Evolutionary conservation across 2,329 filamentous ascomycete genomes (phyloP).

Genomic region (Neopestalotiopsis clavispora): DNA sequence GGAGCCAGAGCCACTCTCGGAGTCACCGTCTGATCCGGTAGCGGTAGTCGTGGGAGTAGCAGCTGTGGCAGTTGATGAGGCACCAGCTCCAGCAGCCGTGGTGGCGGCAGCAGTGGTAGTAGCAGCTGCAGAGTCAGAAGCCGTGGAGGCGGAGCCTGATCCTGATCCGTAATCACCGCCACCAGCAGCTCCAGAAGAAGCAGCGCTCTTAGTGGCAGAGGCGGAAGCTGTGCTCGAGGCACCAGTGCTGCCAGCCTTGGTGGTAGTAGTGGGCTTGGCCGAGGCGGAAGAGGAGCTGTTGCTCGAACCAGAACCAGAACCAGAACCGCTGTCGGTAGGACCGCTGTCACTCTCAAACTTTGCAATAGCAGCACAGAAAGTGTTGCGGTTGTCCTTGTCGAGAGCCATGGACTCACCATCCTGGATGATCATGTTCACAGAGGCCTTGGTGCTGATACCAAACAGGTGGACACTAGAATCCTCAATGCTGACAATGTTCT

Average conservation of each 20-base stretch:
- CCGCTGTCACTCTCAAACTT: slow-evolving; percentile 44
- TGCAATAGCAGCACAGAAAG: slow-evolving; percentile 67
- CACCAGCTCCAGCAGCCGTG: slow-evolving; percentile 2
- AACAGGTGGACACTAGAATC: slow-evolving; percentile 67
- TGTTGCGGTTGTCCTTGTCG: slow-evolving; percentile 68
- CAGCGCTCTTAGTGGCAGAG: neutral
- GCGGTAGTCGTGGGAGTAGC: neutral
- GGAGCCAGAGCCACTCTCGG: slow-evolving; percentile 16
- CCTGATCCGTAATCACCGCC: slow-evolving; percentile 16
- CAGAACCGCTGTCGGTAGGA: slow-evolving; percentile 13
- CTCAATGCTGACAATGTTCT: slow-evolving; percentile 77
- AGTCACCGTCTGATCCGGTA: slow-evolving; percentile 18
- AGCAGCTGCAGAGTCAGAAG: too few species aligned
- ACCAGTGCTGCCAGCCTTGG: neutral
- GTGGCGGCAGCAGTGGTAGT: neutral
- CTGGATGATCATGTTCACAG: slow-evolving; percentile 73
- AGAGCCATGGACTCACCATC: slow-evolving; percentile 58
- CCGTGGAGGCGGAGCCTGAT: slow-evolving; percentile 5
- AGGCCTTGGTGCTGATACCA: slow-evolving; percentile 76
- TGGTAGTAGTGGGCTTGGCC: slow-evolving; percentile 8
- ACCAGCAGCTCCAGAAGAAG: slow-evolving; percentile 18
- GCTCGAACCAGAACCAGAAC: neutral
- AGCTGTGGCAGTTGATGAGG: neutral
- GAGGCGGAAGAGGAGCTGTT: slow-evolving; percentile 4
- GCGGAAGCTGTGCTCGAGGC: neutral